phyloP scores from a whole-genome alignment of 768 basidiomycete species.

The Hortiboletus campestris region DNA sequence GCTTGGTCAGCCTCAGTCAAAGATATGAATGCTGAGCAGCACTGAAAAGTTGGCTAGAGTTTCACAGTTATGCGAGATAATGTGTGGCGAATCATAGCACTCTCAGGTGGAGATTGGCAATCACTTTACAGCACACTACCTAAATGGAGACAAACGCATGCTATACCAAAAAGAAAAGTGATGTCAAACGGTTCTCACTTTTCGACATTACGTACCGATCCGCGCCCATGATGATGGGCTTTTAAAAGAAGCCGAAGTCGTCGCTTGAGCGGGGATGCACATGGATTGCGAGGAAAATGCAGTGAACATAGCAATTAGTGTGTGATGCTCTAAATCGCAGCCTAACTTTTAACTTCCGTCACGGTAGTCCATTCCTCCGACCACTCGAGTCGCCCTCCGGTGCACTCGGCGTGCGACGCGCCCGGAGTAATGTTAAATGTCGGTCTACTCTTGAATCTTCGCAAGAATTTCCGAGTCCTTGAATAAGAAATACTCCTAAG shows the following conservation, averaged over 20 bases:
- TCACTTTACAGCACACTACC: too few species aligned
- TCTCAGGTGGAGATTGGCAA: too few species aligned
- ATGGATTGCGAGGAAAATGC: slow-evolving; percentile 25
- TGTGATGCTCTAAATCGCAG: slow-evolving; percentile 10
- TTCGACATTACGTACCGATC: too few species aligned
- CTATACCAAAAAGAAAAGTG: too few species aligned
- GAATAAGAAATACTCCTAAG: slow-evolving; percentile 92
- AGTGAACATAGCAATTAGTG: slow-evolving; percentile 23
- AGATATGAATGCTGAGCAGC: too few species aligned
- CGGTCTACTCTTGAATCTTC: slow-evolving; percentile 83
- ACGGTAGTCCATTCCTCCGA: background rate
- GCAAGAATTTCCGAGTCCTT: slow-evolving; percentile 94
- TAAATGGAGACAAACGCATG: too few species aligned
- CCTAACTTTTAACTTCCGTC: slow-evolving; percentile 5
- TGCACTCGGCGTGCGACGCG: background rate
- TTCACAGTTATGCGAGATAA: too few species aligned
- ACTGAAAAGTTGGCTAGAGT: too few species aligned
- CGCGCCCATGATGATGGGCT: background rate
- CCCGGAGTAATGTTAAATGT: background rate
- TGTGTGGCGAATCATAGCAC: too few species aligned
- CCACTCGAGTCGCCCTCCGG: background rate
- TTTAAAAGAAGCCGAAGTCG: background rate
- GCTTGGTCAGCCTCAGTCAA: background rate
- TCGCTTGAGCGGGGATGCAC: slow-evolving; percentile 30
- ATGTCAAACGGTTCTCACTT: too few species aligned